Evolutionary conservation across 495 filamentous ascomycete genomes (phyloP).

Genomic region (Hypoxylon trugodes): DNA sequence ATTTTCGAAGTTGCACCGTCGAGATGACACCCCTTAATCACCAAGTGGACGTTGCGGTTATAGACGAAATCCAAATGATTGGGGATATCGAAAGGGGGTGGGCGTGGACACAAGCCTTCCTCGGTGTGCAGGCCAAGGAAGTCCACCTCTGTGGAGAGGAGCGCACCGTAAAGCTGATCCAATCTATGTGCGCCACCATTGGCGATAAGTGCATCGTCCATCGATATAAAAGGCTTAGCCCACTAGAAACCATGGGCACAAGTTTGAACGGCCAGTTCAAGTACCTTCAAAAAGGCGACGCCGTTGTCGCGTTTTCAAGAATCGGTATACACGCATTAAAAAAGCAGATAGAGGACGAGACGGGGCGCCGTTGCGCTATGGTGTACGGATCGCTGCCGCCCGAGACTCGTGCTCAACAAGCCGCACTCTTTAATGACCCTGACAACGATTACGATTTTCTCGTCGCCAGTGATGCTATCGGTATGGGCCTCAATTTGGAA

Average conservation of each 20-base stretch:
- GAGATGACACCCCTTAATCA: slow-evolving; percentile 87
- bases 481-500: slow-evolving; percentile 96
- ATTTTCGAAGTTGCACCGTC: slow-evolving; percentile 86
- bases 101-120: slow-evolving; percentile 95
- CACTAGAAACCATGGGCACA: slow-evolving; percentile 68
- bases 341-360: slow-evolving; percentile 74
- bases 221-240: slow-evolving; percentile 82
- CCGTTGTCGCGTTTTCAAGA: slow-evolving; percentile 84
- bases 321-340: slow-evolving; percentile 84
- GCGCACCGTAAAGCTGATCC: slow-evolving; percentile 79
- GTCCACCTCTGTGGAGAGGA: slow-evolving; percentile 94
- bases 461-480: slow-evolving; percentile 94
- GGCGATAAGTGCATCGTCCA: slow-evolving; percentile 86
- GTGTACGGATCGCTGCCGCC: slow-evolving; percentile 94
- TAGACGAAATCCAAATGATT: slow-evolving; percentile 99
- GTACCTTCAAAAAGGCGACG: slow-evolving; percentile 86
- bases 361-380: slow-evolving; percentile 82
- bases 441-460: slow-evolving; percentile 94
- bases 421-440: slow-evolving; percentile 90
- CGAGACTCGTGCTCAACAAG: slow-evolving; percentile 90
- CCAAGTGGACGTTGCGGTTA: slow-evolving; percentile 85
- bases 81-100: slow-evolving; percentile 81
- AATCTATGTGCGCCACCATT: slow-evolving; percentile 76
- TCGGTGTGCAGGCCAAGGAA: slow-evolving; percentile 86
- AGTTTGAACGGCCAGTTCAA: slow-evolving; percentile 70